phyloP scores from a whole-genome alignment of 805 yeast species.

The Kodamaea jinghongensis region DNA sequence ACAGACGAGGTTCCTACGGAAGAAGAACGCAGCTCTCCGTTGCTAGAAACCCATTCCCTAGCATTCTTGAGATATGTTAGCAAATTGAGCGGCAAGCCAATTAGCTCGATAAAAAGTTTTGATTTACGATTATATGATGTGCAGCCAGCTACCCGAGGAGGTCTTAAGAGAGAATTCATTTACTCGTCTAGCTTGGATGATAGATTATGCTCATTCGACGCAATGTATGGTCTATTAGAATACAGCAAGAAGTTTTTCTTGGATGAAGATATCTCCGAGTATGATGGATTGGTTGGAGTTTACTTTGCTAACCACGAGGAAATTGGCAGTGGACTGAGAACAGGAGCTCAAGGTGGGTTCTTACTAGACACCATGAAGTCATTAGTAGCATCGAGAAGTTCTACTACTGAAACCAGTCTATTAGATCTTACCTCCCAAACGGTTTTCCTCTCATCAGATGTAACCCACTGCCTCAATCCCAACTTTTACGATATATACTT shows the following conservation, averaged over 20 bases:
- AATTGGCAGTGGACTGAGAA: conserved; percentile 38
- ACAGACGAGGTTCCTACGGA: conserved; percentile 19
- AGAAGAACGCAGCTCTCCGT: conserved; percentile 26
- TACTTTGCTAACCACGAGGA: conserved; percentile 42
- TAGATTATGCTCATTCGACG: conserved; percentile 39
- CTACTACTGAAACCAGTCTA: conserved; percentile 4
- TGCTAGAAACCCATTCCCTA: conserved; percentile 31
- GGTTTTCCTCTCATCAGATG: conserved; percentile 40
- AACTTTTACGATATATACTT: conserved; percentile 34
- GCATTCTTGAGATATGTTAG: conserved; percentile 32
- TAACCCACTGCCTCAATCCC: conserved; percentile 43
- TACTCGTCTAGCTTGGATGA: conserved; percentile 42
- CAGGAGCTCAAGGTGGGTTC: conserved; percentile 40
- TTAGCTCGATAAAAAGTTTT: conserved; percentile 26
- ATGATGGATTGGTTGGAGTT: conserved; percentile 30
- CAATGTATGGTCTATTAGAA: conserved; percentile 32
- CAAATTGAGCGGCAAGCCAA: conserved; percentile 17
- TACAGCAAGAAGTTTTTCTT: conserved; percentile 15
- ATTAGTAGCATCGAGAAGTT: conserved; percentile 9
- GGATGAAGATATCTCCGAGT: conserved; percentile 15
- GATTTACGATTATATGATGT: conserved; percentile 39
- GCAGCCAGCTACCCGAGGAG: conserved; percentile 37
- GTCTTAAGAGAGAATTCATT: conserved; percentile 34
- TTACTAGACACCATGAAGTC: conserved; percentile 21
- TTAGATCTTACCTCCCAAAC: conserved; percentile 14